Evolutionary conservation across 169 alveolate genomes (phyloP).

Genomic region (Pseudocohnilembus persalinus): DNA sequence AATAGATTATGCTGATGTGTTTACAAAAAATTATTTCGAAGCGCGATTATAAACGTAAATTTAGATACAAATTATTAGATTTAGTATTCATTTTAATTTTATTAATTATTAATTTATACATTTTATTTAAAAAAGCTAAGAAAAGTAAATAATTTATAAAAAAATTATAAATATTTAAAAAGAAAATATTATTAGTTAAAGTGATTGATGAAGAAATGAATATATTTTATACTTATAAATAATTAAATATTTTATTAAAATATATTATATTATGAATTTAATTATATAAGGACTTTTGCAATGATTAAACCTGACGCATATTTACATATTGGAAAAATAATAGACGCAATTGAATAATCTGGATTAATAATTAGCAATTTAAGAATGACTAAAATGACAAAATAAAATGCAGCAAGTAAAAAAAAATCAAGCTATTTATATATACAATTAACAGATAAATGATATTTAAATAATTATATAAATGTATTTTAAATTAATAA

Average conservation of each 20-base stretch:
- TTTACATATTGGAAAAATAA: conserved; percentile 80
- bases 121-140: background rate
- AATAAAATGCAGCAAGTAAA: conserved; percentile 60
- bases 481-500: too few species aligned
- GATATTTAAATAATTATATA: too few species aligned
- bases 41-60: conserved; percentile 28
- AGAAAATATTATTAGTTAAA: too few species aligned
- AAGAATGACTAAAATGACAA: conserved; percentile 73
- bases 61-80: too few species aligned
- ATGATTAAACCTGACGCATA: conserved; percentile 88
- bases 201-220: too few species aligned
- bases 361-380: conserved; percentile 75
- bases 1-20: conserved; percentile 83
- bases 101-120: too few species aligned
- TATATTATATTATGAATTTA: background rate
- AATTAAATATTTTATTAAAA: background rate
- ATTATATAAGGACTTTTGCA: conserved; percentile 62
- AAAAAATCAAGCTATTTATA: background rate
- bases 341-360: conserved; percentile 56
- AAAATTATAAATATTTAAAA: too few species aligned
- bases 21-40: conserved; percentile 73
- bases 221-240: background rate
- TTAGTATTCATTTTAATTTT: too few species aligned
- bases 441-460: too few species aligned
- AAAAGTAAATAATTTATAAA: too few species aligned